phyloP scores from a whole-genome alignment of 352 stramenopile genomes.

The Phytopythium helicoides region DNA sequence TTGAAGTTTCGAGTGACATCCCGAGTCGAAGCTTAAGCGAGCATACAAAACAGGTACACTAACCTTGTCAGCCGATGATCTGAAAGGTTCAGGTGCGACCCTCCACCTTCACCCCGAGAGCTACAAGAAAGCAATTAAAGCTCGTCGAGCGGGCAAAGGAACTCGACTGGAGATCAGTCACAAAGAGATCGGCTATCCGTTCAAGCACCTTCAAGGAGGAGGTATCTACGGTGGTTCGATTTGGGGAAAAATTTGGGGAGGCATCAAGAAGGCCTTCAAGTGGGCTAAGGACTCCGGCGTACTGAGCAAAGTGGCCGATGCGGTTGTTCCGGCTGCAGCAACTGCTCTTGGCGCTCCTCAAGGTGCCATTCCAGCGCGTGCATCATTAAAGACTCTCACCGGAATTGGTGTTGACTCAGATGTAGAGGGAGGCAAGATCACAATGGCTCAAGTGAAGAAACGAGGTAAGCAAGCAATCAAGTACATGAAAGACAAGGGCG shows the following conservation, averaged over 20 bases:
- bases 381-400: neutral
- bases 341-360: neutral
- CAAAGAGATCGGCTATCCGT: slow-evolving; percentile 11
- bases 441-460: neutral
- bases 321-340: neutral
- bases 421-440: neutral
- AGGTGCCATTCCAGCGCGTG: neutral
- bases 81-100: slow-evolving; percentile 3
- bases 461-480: slow-evolving; percentile 4
- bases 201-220: slow-evolving; percentile 4
- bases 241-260: slow-evolving; percentile 12
- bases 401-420: neutral
- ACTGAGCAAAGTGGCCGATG: neutral
- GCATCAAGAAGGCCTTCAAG: slow-evolving; percentile 14
- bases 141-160: slow-evolving; percentile 2
- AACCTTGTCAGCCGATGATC: neutral
- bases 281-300: slow-evolving; percentile 12
- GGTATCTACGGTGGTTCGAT: slow-evolving; percentile 13
- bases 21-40: slow-evolving; percentile 5
- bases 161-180: slow-evolving; percentile 6
- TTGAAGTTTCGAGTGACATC: neutral
- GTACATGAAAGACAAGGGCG: slow-evolving; percentile 6
- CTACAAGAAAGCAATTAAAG: slow-evolving; percentile 6
- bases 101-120: slow-evolving; percentile 8
- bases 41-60: slow-evolving; percentile 9